Evolutionary conservation across 2,329 filamentous ascomycete species (phyloP).

Genomic region (Microsporum audouinii): DNA sequence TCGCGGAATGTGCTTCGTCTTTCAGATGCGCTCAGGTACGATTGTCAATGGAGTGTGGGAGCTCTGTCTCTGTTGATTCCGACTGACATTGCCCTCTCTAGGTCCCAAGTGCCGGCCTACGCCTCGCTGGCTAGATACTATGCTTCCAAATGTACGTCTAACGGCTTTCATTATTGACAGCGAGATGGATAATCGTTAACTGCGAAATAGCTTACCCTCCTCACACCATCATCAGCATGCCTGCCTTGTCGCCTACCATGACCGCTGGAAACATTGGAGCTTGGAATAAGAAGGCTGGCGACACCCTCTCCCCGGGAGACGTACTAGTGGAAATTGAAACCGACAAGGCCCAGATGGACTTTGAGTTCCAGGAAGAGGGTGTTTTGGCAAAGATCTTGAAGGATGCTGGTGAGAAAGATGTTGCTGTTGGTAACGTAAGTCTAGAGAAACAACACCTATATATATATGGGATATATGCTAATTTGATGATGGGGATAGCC

Average conservation of each 20-base stretch:
- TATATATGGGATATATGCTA: not conserved
- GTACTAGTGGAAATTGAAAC: constrained; percentile 98
- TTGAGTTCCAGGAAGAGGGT: constrained; percentile 98
- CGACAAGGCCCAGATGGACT: constrained; percentile 99
- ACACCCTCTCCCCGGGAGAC: constrained; percentile 77
- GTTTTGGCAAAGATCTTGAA: constrained; percentile 88
- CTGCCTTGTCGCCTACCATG: constrained; percentile 96
- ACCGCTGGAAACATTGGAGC: constrained; percentile 87
- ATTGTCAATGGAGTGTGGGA: not conserved
- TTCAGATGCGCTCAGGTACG: constrained; percentile 33
- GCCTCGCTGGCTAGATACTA: constrained; percentile 54
- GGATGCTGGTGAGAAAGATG: constrained; percentile 85
- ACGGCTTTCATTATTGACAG: constrained; percentile 15
- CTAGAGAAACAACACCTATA: constrained; percentile 5
- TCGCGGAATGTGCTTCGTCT: constrained; percentile 35
- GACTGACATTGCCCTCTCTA: constrained; percentile 13
- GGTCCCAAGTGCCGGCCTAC: constrained; percentile 40
- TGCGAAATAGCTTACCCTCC: constrained; percentile 66
- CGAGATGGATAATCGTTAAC: not conserved
- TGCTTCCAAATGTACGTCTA: constrained; percentile 53
- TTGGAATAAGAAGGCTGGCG: constrained; percentile 97
- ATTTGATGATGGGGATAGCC: constrained; percentile 47
- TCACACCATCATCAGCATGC: constrained; percentile 95
- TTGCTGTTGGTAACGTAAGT: constrained; percentile 87
- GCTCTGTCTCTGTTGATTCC: constrained; percentile 4